Evolutionary conservation across 2,329 filamentous ascomycete genomes (phyloP).

Genomic region (Fragosphaeria purpurea): DNA sequence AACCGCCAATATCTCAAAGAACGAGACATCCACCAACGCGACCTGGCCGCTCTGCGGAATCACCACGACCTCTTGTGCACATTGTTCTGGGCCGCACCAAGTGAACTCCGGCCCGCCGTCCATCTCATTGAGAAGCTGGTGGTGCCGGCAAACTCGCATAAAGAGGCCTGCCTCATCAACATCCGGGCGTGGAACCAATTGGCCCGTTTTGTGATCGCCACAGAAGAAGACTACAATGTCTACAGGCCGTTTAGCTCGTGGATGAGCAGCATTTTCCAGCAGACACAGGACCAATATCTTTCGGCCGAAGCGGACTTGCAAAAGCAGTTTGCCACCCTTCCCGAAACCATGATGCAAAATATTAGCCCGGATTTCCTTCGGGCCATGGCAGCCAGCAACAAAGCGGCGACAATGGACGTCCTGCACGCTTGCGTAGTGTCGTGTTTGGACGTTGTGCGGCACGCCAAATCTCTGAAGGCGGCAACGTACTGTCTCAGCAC

Average conservation of each 20-base stretch:
- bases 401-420: conserved; percentile 42
- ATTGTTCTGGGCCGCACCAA: conserved; percentile 54
- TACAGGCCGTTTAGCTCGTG: conserved; percentile 43
- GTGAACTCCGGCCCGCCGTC: conserved; percentile 41
- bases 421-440: conserved; percentile 37
- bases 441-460: conserved; percentile 41
- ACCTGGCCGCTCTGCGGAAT: conserved; percentile 55
- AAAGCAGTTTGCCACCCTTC: conserved; percentile 41
- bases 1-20: conserved; percentile 55
- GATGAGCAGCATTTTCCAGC: conserved; percentile 48
- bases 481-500: conserved; percentile 40
- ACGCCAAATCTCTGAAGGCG: conserved; percentile 34
- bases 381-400: conserved; percentile 42
- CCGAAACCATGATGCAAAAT: conserved; percentile 32
- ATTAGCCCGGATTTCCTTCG: conserved; percentile 37
- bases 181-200: conserved; percentile 54
- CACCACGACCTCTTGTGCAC: conserved; percentile 60
- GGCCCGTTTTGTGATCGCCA: conserved; percentile 46
- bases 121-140: conserved; percentile 51
- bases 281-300: conserved; percentile 47
- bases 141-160: conserved; percentile 49
- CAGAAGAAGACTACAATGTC: conserved; percentile 28
- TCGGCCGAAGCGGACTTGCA: conserved; percentile 46
- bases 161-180: conserved; percentile 55
- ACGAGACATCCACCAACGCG: conserved; percentile 46